Base-by-base conservation (phyloP, 768 basidiomycete genomes). In the Leccinum boreale region DNA sequence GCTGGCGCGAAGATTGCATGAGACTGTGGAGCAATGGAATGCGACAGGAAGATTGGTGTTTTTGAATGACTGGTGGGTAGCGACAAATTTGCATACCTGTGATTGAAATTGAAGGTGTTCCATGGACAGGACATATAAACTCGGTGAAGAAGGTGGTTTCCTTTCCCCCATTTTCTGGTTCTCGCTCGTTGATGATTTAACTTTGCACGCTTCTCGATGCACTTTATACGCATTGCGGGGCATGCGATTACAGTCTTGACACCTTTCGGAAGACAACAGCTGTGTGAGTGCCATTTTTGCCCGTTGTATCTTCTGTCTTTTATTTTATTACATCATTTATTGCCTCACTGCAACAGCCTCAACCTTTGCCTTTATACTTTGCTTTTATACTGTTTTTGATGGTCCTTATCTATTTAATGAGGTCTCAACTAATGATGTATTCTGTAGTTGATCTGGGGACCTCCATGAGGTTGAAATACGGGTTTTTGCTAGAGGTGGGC, bases 211-310 rank as follows among this genome's bases (percentile, higher is more conserved):
- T 21, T 42, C 42, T 5, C n/a, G 12, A 33, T 56, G 2, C 28
- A 28, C 24, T 23, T 19, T 19, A 26, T 19, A 26, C 8, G 19
- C 21, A n/a, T 7, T 9, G 2, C 35, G 19, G 17, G 4, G 28
- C 24, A 33, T 1, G 6, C 8, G 31, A 36, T 4, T 45, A 21
- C 33, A 90, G 87, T 91, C 31, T 75, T 95, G 58, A 94, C 93
- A n/a, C 91, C 93, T 0, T 95, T 95, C 60, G 93, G 94, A 49
- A 78, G 94, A 50, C 85, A 90, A 64, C 93, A 97, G 63, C 74
- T 94, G 4, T 95, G 87, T 89, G 57, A 57, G 86, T 74, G 9
- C 5, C 49, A 19, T 28, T 51, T 28, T 21, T 15, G 24, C 8
- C 29, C 19, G 4, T 23, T 35, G 8, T 17, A 35, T 33, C 4